Evolutionary conservation across 148 eudicot species (phyloP).

Genomic region (Dysphania ambrosioides): DNA sequence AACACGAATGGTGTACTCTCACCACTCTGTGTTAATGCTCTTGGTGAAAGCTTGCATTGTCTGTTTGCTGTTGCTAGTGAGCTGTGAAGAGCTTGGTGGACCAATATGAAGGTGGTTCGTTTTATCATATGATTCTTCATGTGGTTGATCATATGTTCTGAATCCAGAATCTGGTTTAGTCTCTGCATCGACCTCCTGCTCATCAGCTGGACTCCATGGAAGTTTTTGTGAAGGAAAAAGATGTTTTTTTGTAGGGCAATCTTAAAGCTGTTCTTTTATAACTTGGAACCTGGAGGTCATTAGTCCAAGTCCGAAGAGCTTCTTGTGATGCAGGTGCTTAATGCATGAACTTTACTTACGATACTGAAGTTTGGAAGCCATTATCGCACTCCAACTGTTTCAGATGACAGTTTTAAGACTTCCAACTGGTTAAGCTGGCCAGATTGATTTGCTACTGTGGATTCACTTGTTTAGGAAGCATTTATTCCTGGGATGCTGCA

Average conservation of each 20-base stretch:
- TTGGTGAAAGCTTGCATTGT: neutral
- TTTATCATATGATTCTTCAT: neutral
- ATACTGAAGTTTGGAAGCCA: neutral
- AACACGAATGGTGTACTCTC: neutral
- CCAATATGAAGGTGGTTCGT: neutral
- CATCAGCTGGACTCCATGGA: neutral
- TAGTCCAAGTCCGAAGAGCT: neutral
- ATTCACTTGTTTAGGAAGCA: neutral
- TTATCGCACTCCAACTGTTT: neutral
- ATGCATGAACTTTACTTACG: neutral
- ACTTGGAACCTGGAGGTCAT: neutral
- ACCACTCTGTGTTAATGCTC: constrained; percentile 2
- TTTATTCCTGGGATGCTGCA: neutral
- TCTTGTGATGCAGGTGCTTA: neutral
- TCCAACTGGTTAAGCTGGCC: neutral
- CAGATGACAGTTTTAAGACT: neutral
- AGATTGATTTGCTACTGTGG: neutral
- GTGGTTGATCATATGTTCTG: neutral
- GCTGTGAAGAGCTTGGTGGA: neutral
- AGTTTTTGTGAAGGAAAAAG: neutral
- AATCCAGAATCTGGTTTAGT: neutral
- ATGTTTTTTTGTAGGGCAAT: neutral
- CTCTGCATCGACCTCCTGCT: neutral
- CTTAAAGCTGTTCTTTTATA: neutral
- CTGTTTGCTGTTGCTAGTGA: neutral